Percentiles rank a stretch among this genome's conserved stretches.
These are phyloP conservation scores for Colletotrichum neosansevieriae DNA, from an alignment of 2,329 filamentous ascomycete genomes.

Conservation along the genomic window DNA sequence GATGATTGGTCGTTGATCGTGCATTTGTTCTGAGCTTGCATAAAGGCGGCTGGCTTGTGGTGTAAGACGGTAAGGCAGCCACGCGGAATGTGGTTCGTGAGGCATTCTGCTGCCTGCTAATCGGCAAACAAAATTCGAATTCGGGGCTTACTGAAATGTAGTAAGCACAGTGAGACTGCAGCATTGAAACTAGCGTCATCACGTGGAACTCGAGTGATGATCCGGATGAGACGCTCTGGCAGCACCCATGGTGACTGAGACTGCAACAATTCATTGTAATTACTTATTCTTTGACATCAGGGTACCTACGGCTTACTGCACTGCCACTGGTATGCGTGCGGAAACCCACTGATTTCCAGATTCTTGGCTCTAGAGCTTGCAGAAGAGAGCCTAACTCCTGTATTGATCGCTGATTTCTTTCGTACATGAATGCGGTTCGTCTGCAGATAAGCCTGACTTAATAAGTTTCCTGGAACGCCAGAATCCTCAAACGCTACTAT, in stretches of 20 bases:
- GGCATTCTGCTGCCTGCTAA: slow-evolving; percentile 31
- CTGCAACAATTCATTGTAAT: too few relatives aligned
- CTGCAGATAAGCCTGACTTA: not conserved
- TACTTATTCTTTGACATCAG: too few relatives aligned
- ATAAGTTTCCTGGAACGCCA: slow-evolving; percentile 12
- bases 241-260: too few relatives aligned
- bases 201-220: not conserved
- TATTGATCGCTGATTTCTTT: not conserved
- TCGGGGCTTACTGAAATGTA: slow-evolving; percentile 21
- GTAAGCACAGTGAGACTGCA: slow-evolving; percentile 10
- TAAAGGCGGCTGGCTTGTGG: not conserved
- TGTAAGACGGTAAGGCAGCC: slow-evolving; percentile 30
- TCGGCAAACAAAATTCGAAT: not conserved
- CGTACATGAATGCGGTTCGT: not conserved
- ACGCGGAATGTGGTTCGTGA: slow-evolving; percentile 8
- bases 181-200: not conserved
- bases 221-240: not conserved
- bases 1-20: slow-evolving; percentile 18
- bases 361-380: too few relatives aligned
- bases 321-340: too few relatives aligned
- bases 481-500: slow-evolving; percentile 27
- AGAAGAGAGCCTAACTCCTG: not conserved
- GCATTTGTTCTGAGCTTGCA: slow-evolving; percentile 20
- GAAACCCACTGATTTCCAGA: too few relatives aligned
- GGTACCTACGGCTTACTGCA: too few relatives aligned